Evolutionary conservation across 2,329 filamentous ascomycete species (phyloP).

Genomic region (Plectosphaerella plurivora): DNA sequence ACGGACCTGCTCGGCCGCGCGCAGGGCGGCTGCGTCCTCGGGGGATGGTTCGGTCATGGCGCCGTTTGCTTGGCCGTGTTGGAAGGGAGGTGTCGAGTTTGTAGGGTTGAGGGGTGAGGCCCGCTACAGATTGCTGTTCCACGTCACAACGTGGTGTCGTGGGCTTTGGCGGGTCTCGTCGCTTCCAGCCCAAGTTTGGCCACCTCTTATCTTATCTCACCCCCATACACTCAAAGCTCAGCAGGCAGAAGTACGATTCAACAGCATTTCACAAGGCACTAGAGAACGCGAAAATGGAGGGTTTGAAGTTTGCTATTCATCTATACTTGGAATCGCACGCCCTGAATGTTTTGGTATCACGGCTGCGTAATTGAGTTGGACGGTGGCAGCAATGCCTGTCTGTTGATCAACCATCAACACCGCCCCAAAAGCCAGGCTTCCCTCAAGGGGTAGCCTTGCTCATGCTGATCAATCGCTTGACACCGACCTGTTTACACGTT

Average conservation of each 20-base stretch:
- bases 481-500: slow-evolving; percentile 56
- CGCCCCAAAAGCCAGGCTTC: background rate
- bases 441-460: slow-evolving; percentile 67
- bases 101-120: background rate
- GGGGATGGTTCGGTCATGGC: slow-evolving; percentile 37
- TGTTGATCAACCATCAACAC: background rate
- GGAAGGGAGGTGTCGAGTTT: slow-evolving; percentile 4
- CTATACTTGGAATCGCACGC: background rate
- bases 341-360: no score
- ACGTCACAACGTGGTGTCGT: background rate
- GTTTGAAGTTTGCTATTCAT: no score
- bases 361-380: no score
- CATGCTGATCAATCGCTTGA: slow-evolving; percentile 76
- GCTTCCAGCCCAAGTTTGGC: no score
- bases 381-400: no score
- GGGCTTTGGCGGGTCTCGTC: background rate
- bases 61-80: slow-evolving; percentile 3
- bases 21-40: slow-evolving; percentile 45
- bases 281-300: no score
- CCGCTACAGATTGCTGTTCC: background rate
- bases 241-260: no score
- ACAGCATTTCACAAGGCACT: no score
- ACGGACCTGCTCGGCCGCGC: slow-evolving; percentile 62
- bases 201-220: slow-evolving; percentile 12
- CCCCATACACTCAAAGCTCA: background rate